Conservation (phyloP, 1,139 yeast genomes). For the Chernovozyma aurita region DNA sequence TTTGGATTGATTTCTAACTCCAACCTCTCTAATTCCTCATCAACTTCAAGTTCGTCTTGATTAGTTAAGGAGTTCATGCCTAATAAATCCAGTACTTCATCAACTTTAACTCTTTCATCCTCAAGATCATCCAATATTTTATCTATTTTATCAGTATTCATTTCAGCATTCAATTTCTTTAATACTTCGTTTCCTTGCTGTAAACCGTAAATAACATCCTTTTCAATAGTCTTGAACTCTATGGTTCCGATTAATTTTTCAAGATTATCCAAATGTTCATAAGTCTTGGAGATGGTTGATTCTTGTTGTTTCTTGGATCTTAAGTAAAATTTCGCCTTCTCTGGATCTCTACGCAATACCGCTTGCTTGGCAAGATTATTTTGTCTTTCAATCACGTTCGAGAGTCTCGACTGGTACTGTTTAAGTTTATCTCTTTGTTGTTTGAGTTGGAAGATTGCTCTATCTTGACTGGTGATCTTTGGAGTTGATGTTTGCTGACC, state of each 20-base stretch:
- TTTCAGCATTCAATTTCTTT: conserved; percentile 68
- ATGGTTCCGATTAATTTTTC: conserved; percentile 72
- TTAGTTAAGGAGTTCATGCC: conserved; percentile 44
- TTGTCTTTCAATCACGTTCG: conserved; percentile 53
- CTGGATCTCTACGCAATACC: conserved; percentile 47
- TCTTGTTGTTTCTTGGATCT: conserved; percentile 81
- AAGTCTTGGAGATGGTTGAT: conserved; percentile 61
- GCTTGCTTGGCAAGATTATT: conserved; percentile 55
- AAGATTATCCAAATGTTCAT: conserved; percentile 70
- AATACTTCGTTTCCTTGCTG: conserved; percentile 76
- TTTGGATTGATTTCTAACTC: conserved; percentile 37
- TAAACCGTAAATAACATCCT: conserved; percentile 76
- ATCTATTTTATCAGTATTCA: conserved; percentile 78
- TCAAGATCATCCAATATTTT: conserved; percentile 77
- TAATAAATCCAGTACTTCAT: conserved; percentile 51
- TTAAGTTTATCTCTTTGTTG: conserved; percentile 81
- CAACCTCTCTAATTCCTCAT: conserved; percentile 52
- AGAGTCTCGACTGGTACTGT: conserved; percentile 66
- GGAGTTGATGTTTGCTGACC: conserved; percentile 46
- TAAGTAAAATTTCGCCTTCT: conserved; percentile 65
- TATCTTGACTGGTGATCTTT: conserved; percentile 75
- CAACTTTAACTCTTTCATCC: conserved; percentile 76
- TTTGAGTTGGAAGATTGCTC: conserved; percentile 80
- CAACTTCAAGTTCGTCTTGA: conserved; percentile 62
- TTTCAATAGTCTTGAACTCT: conserved; percentile 85